Evolutionary conservation across 75 land plant species (phyloP).

Genomic region (Adiantum capillusveneris): DNA sequence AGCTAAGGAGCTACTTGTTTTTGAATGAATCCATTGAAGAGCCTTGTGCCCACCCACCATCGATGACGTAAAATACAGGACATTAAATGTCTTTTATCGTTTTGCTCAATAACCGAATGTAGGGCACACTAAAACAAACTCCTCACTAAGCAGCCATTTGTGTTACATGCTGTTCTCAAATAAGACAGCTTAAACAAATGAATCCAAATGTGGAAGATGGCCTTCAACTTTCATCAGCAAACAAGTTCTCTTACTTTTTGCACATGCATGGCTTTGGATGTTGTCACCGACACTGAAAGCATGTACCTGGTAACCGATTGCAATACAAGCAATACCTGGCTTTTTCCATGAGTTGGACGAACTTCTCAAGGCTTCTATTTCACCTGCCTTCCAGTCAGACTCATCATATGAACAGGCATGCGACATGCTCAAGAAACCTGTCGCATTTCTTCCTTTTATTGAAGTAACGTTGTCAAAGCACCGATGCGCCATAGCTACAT

Average conservation of each 20-base stretch:
- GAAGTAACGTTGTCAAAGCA: background rate
- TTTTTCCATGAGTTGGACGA: background rate
- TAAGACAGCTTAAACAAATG: no score
- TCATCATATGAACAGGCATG: background rate
- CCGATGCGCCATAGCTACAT: conserved; percentile 16
- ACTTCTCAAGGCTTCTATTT: background rate
- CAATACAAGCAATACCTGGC: background rate
- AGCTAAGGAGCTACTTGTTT: no score
- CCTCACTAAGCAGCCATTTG: no score
- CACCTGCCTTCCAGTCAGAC: background rate
- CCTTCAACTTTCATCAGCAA: background rate
- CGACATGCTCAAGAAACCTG: background rate
- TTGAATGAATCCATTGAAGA: no score
- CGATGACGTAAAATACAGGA: no score
- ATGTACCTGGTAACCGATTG: background rate
- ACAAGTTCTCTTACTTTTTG: background rate
- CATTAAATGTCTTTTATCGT: no score
- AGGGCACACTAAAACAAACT: no score
- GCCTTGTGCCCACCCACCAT: no score
- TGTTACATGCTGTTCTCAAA: no score
- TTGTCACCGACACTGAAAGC: background rate
- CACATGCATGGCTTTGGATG: background rate
- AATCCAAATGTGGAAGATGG: background rate
- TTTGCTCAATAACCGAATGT: no score
- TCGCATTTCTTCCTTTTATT: background rate